Conservation (phyloP, 2,329 filamentous ascomycete genomes). For the Colletotrichum sp. region DNA sequence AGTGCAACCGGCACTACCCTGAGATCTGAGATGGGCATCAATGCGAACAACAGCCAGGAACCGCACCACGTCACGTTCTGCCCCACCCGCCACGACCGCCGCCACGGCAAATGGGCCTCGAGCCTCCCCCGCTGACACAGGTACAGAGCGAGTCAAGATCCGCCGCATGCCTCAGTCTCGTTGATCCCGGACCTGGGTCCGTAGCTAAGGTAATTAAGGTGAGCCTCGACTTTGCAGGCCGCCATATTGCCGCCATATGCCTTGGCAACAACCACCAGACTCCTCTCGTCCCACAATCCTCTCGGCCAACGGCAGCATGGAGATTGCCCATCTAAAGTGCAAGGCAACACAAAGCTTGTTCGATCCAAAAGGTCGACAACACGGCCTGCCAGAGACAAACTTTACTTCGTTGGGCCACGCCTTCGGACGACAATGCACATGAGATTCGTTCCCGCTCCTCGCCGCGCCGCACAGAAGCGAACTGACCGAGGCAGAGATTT, state of each 20-base stretch:
- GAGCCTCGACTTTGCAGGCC: not conserved
- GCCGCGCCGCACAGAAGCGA: not conserved
- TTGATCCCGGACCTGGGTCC: not conserved
- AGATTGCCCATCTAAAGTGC: not conserved
- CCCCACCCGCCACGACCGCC: not conserved
- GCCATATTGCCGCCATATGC: not conserved
- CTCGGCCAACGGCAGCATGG: not conserved
- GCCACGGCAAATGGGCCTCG: not conserved
- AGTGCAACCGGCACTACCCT: slow-evolving; percentile 2
- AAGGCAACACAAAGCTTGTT: not conserved
- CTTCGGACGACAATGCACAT: slow-evolving; percentile 1
- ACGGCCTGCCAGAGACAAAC: not conserved
- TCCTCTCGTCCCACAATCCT: not conserved
- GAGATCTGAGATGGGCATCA: slow-evolving; percentile 13
- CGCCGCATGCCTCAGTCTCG: not conserved
- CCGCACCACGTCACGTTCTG: not conserved
- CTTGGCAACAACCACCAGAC: not conserved
- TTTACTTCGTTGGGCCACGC: not conserved
- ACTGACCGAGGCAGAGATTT: not conserved
- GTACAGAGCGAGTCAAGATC: not conserved
- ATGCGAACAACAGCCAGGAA: slow-evolving; percentile 1
- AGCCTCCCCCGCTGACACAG: not conserved
- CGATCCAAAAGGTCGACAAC: not conserved
- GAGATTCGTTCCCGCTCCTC: not conserved
- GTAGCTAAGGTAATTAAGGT: not conserved